These are phyloP conservation scores for Hibiscus trionum DNA, from an alignment of 345 rosid species.

Conservation along the genomic window DNA sequence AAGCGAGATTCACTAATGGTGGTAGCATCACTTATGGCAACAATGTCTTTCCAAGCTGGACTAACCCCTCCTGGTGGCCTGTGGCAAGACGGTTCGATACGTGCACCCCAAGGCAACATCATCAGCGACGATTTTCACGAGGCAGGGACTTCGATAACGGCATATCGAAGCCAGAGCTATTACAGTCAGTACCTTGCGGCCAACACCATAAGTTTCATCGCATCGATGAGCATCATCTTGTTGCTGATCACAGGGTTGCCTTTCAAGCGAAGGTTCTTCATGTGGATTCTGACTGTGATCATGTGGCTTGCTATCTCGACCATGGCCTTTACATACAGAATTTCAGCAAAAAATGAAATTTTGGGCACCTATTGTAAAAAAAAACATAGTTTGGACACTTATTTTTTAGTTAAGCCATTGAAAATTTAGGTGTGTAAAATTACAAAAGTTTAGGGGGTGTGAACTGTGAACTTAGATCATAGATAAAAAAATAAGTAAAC, in stretches of 20 bases:
- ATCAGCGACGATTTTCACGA: neutral
- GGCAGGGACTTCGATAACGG: constrained; percentile 5
- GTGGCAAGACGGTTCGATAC: constrained; percentile 1
- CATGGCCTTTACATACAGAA: constrained; percentile 8
- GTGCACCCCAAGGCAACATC: neutral
- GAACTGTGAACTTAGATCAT: too few species aligned
- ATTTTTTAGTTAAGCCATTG: too few species aligned
- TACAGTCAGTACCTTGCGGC: constrained; percentile 1
- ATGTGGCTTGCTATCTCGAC: constrained; percentile 29
- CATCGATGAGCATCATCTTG: constrained; percentile 28
- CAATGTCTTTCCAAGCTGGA: constrained; percentile 32
- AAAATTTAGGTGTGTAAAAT: too few species aligned
- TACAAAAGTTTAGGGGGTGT: too few species aligned
- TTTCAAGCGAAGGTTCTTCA: constrained; percentile 14
- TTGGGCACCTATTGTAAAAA: too few species aligned
- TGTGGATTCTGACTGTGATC: constrained; percentile 24
- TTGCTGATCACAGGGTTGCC: constrained; percentile 27
- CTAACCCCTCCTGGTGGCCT: constrained; percentile 24
- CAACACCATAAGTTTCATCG: constrained; percentile 15
- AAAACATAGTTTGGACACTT: too few species aligned
- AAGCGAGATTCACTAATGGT: constrained; percentile 24
- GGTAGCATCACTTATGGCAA: constrained; percentile 24
- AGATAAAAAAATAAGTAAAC: too few species aligned
- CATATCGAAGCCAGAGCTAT: neutral
- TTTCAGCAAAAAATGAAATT: too few species aligned